Base-by-base conservation (phyloP, 2,329 filamentous ascomycete species). In the Sporothrix protearum region DNA sequence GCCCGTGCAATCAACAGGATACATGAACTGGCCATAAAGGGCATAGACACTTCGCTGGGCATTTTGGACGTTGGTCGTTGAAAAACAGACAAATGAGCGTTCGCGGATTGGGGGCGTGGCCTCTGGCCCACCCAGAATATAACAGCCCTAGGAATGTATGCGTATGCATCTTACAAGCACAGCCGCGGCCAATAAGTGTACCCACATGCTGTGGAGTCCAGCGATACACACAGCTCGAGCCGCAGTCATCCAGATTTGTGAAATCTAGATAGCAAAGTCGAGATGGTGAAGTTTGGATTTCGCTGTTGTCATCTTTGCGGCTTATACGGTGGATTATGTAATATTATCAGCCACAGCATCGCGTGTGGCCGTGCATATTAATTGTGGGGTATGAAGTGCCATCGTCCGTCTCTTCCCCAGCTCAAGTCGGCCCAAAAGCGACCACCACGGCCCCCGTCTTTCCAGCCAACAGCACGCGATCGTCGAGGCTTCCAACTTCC, bases 21-120 rank as follows among this genome's bases (percentile, higher is more conserved):
- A 47, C 16, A 47, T 53, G 49, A 22, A 4, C 3, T 14, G 51
- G 51, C 51, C 51, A 30, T 4, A 25, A 30, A 36, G 19, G 55
- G 55, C 16, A 36, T 39, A 22, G 55, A 55, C 22, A 30, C 12
- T 30, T 30, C 19, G 6, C 51, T 36, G 30, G 33, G 55, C 55
- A 33, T 10, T 19, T 3, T 55, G 25, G 16, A n/a, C 1, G 19
- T 10, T 33, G 16, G 22, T 25, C 59, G n/a, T 42, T 3, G 19
- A 57, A 10, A 19, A 64, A 69, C 53, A 30, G 64, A 70, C 70
- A 68, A 71, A 71, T 71, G 49, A 71, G 33, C 47, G 67, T 66
- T 45, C 66, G 47, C 14, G n/a, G 33, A 57, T 69, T 22, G 57
- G 70, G 70, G 71, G 71, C 71, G 71, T 71, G 71, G 66, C 70